Evolutionary conservation across 2,329 filamentous ascomycete genomes (phyloP).

Genomic region (Cladophialophora bantiana): DNA sequence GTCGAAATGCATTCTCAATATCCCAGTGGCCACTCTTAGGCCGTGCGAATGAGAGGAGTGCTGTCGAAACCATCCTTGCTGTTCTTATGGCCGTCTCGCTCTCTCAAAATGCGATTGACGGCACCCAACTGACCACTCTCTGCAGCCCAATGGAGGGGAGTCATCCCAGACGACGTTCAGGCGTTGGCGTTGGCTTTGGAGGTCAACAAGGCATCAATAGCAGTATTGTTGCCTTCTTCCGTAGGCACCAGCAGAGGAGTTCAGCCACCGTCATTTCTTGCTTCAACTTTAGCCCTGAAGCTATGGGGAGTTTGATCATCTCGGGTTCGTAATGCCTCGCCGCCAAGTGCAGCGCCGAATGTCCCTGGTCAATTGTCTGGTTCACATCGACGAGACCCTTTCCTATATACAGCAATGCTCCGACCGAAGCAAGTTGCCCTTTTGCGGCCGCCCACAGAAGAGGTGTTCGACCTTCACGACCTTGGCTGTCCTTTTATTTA

Average conservation of each 20-base stretch:
- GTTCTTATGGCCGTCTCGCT: conserved; percentile 23
- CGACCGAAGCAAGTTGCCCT: conserved; percentile 59
- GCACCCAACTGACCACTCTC: conserved; percentile 49
- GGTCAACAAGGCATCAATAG: conserved; percentile 54
- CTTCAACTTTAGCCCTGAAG: conserved; percentile 50
- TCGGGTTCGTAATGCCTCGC: conserved; percentile 52
- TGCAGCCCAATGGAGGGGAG: conserved; percentile 50
- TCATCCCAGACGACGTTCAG: conserved; percentile 46
- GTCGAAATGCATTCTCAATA: conserved; percentile 44
- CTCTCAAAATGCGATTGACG: conserved; percentile 38
- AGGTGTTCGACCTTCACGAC: conserved; percentile 60
- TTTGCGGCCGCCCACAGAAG: conserved; percentile 66
- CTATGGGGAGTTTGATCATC: conserved; percentile 46
- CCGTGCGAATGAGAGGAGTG: conserved; percentile 51
- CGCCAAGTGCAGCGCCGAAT: conserved; percentile 60
- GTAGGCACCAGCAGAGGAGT: conserved; percentile 63
- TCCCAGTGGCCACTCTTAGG: conserved; percentile 49
- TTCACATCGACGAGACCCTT: conserved; percentile 49
- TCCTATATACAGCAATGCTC: conserved; percentile 51
- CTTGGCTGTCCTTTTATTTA: conserved; percentile 56
- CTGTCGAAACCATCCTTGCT: conserved; percentile 53
- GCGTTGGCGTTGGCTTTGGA: conserved; percentile 47
- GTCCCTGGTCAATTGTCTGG: conserved; percentile 51
- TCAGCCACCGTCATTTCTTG: conserved; percentile 55
- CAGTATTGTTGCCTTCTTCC: conserved; percentile 55